Percentiles rank a stretch among this genome's conserved stretches.
Evolutionary conservation across 2,329 filamentous ascomycete genomes (phyloP).

Genomic region (Paradendryphiella salina): DNA sequence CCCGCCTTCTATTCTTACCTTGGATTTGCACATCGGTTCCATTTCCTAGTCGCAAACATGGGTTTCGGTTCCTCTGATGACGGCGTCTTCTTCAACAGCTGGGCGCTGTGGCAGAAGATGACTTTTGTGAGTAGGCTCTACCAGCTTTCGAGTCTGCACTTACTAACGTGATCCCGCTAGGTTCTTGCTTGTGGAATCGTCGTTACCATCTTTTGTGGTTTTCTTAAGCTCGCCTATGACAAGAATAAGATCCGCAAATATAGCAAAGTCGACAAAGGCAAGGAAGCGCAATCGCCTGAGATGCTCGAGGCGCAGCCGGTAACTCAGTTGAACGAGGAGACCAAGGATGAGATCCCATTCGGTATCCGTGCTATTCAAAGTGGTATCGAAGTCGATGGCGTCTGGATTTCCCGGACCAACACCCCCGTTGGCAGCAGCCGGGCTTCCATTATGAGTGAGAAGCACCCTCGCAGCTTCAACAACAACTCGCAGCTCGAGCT

Average conservation of each 20-base stretch:
- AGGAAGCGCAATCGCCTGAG: slow-evolving; percentile 54
- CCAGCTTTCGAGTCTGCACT: neutral
- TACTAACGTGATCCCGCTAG: slow-evolving; percentile 53
- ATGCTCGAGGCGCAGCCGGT: slow-evolving; percentile 67
- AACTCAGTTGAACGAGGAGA: slow-evolving; percentile 54
- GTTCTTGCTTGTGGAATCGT: slow-evolving; percentile 72
- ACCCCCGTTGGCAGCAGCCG: slow-evolving; percentile 47
- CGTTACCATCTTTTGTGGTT: slow-evolving; percentile 68
- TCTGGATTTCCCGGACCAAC: slow-evolving; percentile 58
- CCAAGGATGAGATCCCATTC: slow-evolving; percentile 74
- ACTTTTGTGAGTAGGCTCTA: slow-evolving; percentile 70
- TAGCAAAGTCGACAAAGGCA: slow-evolving; percentile 45
- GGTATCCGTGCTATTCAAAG: slow-evolving; percentile 83
- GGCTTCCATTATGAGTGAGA: slow-evolving; percentile 40
- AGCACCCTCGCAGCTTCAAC: slow-evolving; percentile 35
- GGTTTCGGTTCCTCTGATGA: slow-evolving; percentile 32
- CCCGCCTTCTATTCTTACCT: slow-evolving; percentile 28
- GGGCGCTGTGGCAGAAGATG: slow-evolving; percentile 88
- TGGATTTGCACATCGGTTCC: slow-evolving; percentile 18
- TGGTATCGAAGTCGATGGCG: slow-evolving; percentile 81
- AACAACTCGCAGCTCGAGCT: slow-evolving; percentile 41
- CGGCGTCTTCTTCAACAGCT: slow-evolving; percentile 55
- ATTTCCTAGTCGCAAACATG: slow-evolving; percentile 21
- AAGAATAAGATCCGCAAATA: slow-evolving; percentile 50
- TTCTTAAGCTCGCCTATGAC: slow-evolving; percentile 63